Evolutionary conservation across 1,284 basidiomycete genomes (phyloP).

Genomic region (Mycosarcoma maydis): DNA sequence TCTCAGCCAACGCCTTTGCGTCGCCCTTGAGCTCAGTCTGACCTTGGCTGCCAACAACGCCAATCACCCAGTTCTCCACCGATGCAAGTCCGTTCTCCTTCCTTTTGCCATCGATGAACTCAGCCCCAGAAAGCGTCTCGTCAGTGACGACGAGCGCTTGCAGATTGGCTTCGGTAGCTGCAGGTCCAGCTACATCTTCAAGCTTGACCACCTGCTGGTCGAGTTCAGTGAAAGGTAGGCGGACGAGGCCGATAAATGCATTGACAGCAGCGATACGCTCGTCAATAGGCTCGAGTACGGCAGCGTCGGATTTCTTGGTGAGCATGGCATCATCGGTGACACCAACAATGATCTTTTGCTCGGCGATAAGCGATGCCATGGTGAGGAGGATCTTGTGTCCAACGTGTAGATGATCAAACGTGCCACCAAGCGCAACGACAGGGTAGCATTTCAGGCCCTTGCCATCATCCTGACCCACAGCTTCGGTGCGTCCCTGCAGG

Average conservation of each 20-base stretch:
- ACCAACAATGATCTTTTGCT: conserved; percentile 84
- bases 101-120: conserved; percentile 52
- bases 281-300: conserved; percentile 77
- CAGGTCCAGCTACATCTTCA: conserved; percentile 61
- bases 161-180: conserved; percentile 55
- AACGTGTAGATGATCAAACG: conserved; percentile 96
- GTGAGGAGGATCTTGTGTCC: conserved; percentile 97
- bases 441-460: conserved; percentile 27
- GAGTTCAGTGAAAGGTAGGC: conserved; percentile 27
- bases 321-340: conserved; percentile 81
- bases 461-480: conserved; percentile 30
- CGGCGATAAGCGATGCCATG: conserved; percentile 84
- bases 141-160: conserved; percentile 62
- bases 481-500: conserved; percentile 1
- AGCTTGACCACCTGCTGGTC: conserved; percentile 53
- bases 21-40: conserved; percentile 56
- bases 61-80: conserved; percentile 55
- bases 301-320: conserved; percentile 76
- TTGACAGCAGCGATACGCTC: conserved; percentile 56
- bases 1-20: conserved; percentile 52
- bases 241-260: conserved; percentile 51
- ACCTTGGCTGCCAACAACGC: conserved; percentile 56
- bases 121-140: conserved; percentile 60
- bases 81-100: conserved; percentile 42
- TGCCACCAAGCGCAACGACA: conserved; percentile 74